phyloP scores from a whole-genome alignment of 2,329 filamentous ascomycete genomes.

The Tolypocladium inflatum region DNA sequence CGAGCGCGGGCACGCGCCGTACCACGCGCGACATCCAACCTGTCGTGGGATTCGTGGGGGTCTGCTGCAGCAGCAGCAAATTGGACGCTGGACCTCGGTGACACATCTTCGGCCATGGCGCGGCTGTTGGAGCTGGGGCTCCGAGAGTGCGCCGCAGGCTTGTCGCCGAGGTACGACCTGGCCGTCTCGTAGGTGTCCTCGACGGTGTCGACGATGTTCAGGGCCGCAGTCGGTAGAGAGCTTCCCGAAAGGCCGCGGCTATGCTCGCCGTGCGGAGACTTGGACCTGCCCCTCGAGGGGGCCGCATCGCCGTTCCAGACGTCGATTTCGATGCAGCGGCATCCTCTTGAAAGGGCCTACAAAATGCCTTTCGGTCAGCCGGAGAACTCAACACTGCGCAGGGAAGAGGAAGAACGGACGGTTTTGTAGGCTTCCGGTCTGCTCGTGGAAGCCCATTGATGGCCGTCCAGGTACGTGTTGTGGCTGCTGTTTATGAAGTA shows the following conservation, averaged over 20 bases:
- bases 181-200: conserved; percentile 19
- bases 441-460: conserved; percentile 71
- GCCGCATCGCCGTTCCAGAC: conserved; percentile 71
- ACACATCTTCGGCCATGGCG: conserved; percentile 16
- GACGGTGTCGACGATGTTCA: conserved; percentile 27
- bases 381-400: background rate
- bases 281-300: conserved; percentile 23
- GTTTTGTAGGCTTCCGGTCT: conserved; percentile 71
- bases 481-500: conserved; percentile 95
- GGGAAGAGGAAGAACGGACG: conserved; percentile 35
- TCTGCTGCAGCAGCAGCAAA: conserved; percentile 10
- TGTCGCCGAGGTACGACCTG: conserved; percentile 18
- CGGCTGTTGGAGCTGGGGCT: conserved; percentile 29
- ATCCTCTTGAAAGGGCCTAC: conserved; percentile 64
- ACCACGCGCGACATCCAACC: conserved; percentile 18
- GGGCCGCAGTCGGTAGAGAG: conserved; percentile 34
- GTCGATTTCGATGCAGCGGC: conserved; percentile 89
- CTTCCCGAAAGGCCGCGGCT: conserved; percentile 36
- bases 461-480: conserved; percentile 85
- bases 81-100: conserved; percentile 20
- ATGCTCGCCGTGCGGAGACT: conserved; percentile 32
- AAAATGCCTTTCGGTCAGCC: background rate
- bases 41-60: conserved; percentile 23
- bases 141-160: conserved; percentile 22
- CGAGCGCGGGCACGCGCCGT: conserved; percentile 13